These are phyloP conservation scores for Acanthamoeba culbertsoni DNA, from an alignment of 208 protist genomes.

Conservation along the genomic window DNA sequence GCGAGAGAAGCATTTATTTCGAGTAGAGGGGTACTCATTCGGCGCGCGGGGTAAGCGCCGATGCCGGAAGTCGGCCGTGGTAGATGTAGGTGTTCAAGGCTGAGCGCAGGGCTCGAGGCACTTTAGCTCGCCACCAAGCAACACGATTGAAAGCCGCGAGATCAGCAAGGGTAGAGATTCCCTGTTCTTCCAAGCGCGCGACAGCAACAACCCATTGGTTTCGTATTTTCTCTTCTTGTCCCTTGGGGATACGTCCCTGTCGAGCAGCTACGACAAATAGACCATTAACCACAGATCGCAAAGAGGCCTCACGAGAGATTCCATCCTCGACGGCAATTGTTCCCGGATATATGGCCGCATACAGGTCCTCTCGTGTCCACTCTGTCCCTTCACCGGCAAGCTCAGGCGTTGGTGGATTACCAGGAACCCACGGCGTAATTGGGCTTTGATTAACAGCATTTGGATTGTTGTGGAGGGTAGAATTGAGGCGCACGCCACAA, in stretches of 20 bases:
- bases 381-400: neutral
- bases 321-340: neutral
- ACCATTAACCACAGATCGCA: neutral
- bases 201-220: neutral
- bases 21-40: too few relatives aligned
- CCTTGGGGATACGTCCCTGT: neutral
- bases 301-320: neutral
- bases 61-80: neutral
- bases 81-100: constrained; percentile 11
- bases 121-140: neutral
- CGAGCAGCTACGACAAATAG: neutral
- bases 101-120: neutral
- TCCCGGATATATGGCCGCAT: neutral
- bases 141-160: neutral
- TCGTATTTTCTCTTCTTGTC: neutral
- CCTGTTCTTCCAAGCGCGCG: neutral
- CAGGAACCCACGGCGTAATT: neutral
- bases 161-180: neutral
- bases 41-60: neutral
- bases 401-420: neutral
- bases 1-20: too few relatives aligned
- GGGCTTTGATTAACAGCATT: too few relatives aligned
- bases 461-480: neutral
- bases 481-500: too few relatives aligned
- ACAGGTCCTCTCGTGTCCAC: neutral